Base-by-base conservation (phyloP, 163 green algal species). In the Volvox carteri region DNA sequence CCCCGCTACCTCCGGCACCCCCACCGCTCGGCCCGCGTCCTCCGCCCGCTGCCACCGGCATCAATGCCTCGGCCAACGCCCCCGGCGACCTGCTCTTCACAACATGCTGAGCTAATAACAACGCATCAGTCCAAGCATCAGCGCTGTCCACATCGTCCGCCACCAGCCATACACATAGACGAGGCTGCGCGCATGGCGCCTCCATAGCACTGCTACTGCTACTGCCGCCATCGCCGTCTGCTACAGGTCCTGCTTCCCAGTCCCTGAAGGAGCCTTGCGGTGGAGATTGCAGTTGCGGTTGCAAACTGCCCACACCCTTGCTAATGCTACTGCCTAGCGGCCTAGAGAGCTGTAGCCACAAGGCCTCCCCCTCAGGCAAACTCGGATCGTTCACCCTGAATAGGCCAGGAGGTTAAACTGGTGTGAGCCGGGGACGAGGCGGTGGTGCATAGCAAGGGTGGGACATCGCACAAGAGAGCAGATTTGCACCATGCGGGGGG, bases 101-200 rank as follows among this genome's bases (percentile, higher is more conserved):
- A 9, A 95, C 78, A 73, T 95, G 84, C 25, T 84, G 60, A 6
- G 44, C 67, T n/a, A 95, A 84, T 52, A 90, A 50, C 60, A 97
- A 76, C 11, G 92, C 95, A 86, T 98, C 96, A n/a, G 94, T 91
- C 96, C 96, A 98, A 0, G 92, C 94, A 65, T 97, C 94, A 14
- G 95, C 94, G 35, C 94, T 94, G 48, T 96, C 96, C 16, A 65
- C 73, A 4, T 92, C 90, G 6, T 95, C 90, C 46, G 95, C 92
- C 78, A 97, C 92, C 42, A 97, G 91, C 88, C 94, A 97, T 23
- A 95, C 46, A 39, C 65, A 80, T 39, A 85, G 86, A 18, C 67
- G 79, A 50, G 78, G 78, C 6, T 86, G 84, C 39, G 74, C 74
- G 21, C 52, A 67, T 12, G 75, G 11, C 39, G 39, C 8, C 73